Base-by-base conservation (phyloP, 129 eudicot species). In the Logfia minima region DNA sequence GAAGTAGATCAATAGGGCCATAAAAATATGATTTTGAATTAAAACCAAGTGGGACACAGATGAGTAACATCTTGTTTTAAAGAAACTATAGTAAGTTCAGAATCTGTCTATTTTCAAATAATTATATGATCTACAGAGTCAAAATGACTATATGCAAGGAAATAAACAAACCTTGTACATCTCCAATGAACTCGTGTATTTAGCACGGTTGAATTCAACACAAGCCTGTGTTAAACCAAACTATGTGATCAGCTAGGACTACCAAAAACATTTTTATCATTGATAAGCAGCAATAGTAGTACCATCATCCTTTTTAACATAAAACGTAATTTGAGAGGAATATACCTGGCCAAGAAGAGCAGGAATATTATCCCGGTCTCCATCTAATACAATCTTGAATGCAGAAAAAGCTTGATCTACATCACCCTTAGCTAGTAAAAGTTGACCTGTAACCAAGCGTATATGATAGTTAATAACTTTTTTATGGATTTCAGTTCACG, bases 291-390 rank as follows among this genome's bases (percentile, higher is more conserved):
- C 51, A 68, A 63, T 39, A 24, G 26, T 45, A 67, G 53, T 21
- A 39, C 22, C 35, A 34, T 64, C 37, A 76, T 77, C 70, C 45
- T 22, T 66, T 51, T 21, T 32, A 65, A 14, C 7, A 66, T 29
- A 51, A 48, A 51, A 51, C 23, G 39, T 34, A 23, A 14, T 31
- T 34, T 24, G 29, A 64, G 4, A 45, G 45, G 32, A 41, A 65
- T 18, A 32, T 86, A 95, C 99, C 96, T 95, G 97, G 82, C 99
- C 99, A 80, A 95, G 99, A 77, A 95, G 96, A 65, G 99, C 99
- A 76, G 99, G 90, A 85, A 95, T 86, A 85, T 92, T 90, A 80
- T 95, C 96, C 26, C 88, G 87, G 71, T 95, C 96, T 70, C 97
- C 99, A 71, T 91, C 97, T 68, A 91, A 72, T 78, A 95, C 96